A percentile compares a stretch with the other conserved stretches of the same genome.
These are phyloP conservation scores for Kwoniella dejecticola DNA, from an alignment of 768 basidiomycete genomes.

Conservation along the genomic window DNA sequence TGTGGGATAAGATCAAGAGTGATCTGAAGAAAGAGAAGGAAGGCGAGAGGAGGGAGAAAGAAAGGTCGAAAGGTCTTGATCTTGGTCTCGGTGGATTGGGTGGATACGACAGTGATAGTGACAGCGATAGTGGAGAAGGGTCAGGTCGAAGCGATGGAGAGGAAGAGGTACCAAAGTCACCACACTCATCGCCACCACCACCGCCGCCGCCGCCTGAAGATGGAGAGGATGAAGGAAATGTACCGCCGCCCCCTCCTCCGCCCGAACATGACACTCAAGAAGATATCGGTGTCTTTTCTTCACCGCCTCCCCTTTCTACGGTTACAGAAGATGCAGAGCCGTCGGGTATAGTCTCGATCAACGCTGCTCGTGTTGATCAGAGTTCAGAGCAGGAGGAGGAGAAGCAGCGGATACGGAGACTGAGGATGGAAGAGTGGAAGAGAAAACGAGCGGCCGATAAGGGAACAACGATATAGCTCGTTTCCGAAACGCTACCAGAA, in stretches of 20 bases:
- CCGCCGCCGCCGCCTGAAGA: conserved; percentile 1
- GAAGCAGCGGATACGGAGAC: conserved; percentile 14
- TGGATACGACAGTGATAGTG: conserved; percentile 18
- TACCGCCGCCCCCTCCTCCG: conserved; percentile 8
- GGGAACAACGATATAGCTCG: not conserved
- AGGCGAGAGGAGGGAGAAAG: not conserved
- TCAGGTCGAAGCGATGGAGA: no score
- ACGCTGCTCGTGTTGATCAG: no score
- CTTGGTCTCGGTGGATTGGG: conserved; percentile 11
- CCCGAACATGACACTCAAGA: no score
- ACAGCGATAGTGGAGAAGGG: not conserved
- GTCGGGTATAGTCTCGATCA: no score
- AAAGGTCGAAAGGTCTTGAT: conserved; percentile 10
- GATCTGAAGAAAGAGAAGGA: conserved; percentile 33
- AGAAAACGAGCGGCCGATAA: conserved; percentile 11
- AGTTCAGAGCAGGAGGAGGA: no score
- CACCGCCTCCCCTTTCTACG: not conserved
- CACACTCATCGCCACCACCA: not conserved
- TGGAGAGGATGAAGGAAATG: not conserved
- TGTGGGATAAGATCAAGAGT: conserved; percentile 66
- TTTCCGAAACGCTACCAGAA: no score
- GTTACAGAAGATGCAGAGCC: not conserved
- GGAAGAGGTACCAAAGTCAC: no score
- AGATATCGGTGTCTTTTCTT: not conserved
- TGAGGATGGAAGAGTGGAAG: conserved; percentile 25